Conservation (phyloP, 345 rosid genomes). For the Pugionium dolabratum region DNA sequence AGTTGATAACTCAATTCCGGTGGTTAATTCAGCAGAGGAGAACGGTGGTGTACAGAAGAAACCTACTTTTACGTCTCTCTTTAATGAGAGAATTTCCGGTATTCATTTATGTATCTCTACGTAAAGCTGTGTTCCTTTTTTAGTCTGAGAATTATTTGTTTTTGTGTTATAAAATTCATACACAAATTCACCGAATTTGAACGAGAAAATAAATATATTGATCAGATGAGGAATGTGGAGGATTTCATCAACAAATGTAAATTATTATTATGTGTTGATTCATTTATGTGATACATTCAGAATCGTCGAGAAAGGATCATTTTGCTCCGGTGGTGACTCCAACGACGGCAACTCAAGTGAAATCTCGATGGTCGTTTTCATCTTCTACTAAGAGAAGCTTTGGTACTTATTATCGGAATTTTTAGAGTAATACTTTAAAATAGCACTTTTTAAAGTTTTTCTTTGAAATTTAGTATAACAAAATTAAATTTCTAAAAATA, state of each 20-base stretch:
- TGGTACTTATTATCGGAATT: constrained; percentile 19
- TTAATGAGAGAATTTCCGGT: constrained; percentile 9
- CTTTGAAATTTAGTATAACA: no score
- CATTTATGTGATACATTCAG: background rate
- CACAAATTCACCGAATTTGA: background rate
- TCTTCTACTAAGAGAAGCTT: constrained; percentile 31
- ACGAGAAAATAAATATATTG: no score
- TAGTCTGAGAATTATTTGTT: background rate
- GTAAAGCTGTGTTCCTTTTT: background rate
- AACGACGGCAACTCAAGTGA: constrained; percentile 2
- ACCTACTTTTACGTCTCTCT: no score
- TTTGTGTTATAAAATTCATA: background rate
- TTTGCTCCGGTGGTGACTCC: background rate
- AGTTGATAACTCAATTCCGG: background rate
- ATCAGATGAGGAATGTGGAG: no score
- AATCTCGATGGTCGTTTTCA: constrained; percentile 32
- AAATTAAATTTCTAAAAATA: no score
- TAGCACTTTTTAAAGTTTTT: no score
- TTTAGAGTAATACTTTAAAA: no score
- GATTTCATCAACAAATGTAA: no score
- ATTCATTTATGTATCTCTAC: background rate
- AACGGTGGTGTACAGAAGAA: constrained; percentile 7
- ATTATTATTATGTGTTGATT: background rate
- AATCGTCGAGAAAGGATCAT: constrained; percentile 24
- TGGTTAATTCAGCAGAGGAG: constrained; percentile 9